Evolutionary conservation across 331 rosid species (phyloP), one percentile per base, ranked within the genome.

Genomic region (Malus hybrid): DNA sequence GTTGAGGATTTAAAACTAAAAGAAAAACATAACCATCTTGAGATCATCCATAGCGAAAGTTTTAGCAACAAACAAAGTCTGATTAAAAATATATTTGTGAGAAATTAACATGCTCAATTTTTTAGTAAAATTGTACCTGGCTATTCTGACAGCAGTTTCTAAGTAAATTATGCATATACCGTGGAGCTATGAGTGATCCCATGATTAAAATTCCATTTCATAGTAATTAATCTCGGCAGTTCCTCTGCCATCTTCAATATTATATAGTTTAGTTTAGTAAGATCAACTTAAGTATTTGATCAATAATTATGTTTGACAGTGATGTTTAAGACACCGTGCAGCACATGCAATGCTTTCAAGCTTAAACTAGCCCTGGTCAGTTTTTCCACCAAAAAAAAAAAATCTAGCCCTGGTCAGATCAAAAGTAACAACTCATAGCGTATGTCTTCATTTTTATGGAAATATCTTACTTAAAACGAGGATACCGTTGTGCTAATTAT

Each of bases 271-370:
- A 7, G 13, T 3, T 3, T 20, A 9, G 5, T 14, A 2, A 12
- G 19, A 10, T 62, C 66, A 62, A 28, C 33, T 57, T 57, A 14
- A 20, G 30, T 24, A 16, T 62, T 62, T 28, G 30, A 28, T 62
- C n/a, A 28, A 61, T 61, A 26, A 61, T 30, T 14, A 32, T 29
- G 6, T 30, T 63, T 13, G 68, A 19, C 22, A 63, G 7, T 5
- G 42, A 63, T 29, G 34, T 61, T 61, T 8, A 30, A 7, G 44
- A 20, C 34, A 28, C 34, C 34, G 34, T 13, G 24, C 22, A 30
- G 44, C 68, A 63, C 68, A 63, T 63, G 68, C 44, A 63, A 68
- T 68, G 60, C 16, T 24, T 15, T 15, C 56, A 39, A 67, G 55
- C 29, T 9, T 57, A 19, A 55, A 6, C 29, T 24, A 57, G 12